These are phyloP conservation scores for Porpolomopsis calyptriformis DNA, from an alignment of 768 basidiomycete species.

Conservation along the genomic window DNA sequence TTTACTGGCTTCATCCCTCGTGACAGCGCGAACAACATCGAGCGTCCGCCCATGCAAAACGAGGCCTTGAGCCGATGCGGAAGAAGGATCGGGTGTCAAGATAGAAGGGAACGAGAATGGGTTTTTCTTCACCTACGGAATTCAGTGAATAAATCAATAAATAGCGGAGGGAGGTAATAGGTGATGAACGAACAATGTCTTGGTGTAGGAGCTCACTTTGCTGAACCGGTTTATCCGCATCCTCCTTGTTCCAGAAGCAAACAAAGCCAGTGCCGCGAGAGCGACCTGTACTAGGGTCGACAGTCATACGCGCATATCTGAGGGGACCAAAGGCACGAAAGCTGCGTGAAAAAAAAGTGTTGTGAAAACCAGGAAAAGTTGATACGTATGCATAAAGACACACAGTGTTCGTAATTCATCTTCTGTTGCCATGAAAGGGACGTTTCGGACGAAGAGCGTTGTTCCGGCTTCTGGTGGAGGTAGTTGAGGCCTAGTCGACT, in stretches of 20 bases:
- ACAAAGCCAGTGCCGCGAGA: conserved; percentile 94
- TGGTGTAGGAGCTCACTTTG: conserved; percentile 64
- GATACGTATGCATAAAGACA: conserved; percentile 19
- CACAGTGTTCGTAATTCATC: conserved; percentile 83
- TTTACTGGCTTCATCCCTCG: conserved; percentile 77
- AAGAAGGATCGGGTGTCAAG: conserved; percentile 88
- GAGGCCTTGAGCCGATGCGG: conserved; percentile 67
- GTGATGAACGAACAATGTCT: conserved; percentile 15
- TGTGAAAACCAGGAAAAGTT: background rate
- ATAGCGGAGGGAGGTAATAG: background rate
- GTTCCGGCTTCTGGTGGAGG: conserved; percentile 82
- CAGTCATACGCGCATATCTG: conserved; percentile 84
- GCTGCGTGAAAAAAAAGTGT: conserved; percentile 27
- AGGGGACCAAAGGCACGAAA: conserved; percentile 89
- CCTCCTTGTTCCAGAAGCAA: conserved; percentile 91
- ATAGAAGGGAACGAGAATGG: conserved; percentile 84
- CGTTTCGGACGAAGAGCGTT: conserved; percentile 88
- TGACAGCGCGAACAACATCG: conserved; percentile 84
- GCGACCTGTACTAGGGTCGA: conserved; percentile 73
- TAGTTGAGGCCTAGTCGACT: conserved; percentile 52
- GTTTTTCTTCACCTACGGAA: conserved; percentile 53
- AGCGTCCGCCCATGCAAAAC: conserved; percentile 90
- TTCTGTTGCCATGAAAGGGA: conserved; percentile 87
- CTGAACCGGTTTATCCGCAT: conserved; percentile 75
- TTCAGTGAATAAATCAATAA: background rate